These are phyloP conservation scores for Fusarium albidum DNA, from an alignment of 2,329 filamentous ascomycete genomes.

Conservation along the genomic window DNA sequence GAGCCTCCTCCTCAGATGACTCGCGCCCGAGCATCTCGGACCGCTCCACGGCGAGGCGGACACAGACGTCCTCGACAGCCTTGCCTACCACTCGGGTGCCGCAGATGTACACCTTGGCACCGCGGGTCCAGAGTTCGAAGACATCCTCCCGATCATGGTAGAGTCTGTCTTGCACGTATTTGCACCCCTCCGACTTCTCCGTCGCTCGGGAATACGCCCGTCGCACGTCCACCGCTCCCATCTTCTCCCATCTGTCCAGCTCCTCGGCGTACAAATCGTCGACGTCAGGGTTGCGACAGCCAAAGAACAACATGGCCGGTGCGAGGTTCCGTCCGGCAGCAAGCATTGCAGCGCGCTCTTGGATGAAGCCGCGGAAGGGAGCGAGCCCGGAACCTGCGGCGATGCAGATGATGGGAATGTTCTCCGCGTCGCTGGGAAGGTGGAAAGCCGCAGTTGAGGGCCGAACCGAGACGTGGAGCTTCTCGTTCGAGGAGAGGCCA, in stretches of 20 bases:
- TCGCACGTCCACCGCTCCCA: slow-evolving; percentile 60
- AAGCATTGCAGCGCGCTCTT: slow-evolving; percentile 65
- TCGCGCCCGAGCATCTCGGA: slow-evolving; percentile 40
- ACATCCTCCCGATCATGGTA: slow-evolving; percentile 47
- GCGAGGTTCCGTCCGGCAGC: slow-evolving; percentile 62
- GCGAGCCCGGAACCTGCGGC: slow-evolving; percentile 65
- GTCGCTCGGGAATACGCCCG: slow-evolving; percentile 60
- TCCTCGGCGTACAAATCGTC: slow-evolving; percentile 70
- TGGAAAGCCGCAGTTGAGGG: slow-evolving; percentile 57
- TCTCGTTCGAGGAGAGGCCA: slow-evolving; percentile 52
- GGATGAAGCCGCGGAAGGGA: slow-evolving; percentile 69
- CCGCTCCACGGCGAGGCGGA: slow-evolving; percentile 46
- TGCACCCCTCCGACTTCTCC: slow-evolving; percentile 56
- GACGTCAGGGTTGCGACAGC: slow-evolving; percentile 62
- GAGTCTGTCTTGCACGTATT: slow-evolving; percentile 57
- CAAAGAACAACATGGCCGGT: slow-evolving; percentile 71
- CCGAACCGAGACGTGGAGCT: slow-evolving; percentile 59
- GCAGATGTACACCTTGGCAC: slow-evolving; percentile 70
- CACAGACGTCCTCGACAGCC: slow-evolving; percentile 52
- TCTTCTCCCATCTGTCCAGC: slow-evolving; percentile 64
- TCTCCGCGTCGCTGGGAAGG: slow-evolving; percentile 55
- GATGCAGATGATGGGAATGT: slow-evolving; percentile 60
- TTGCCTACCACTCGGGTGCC: slow-evolving; percentile 63
- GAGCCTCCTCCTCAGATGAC: slow-evolving; percentile 47
- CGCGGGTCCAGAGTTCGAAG: slow-evolving; percentile 49